Base-by-base conservation (phyloP, 768 basidiomycete genomes). In the Termitomyces sp. region DNA sequence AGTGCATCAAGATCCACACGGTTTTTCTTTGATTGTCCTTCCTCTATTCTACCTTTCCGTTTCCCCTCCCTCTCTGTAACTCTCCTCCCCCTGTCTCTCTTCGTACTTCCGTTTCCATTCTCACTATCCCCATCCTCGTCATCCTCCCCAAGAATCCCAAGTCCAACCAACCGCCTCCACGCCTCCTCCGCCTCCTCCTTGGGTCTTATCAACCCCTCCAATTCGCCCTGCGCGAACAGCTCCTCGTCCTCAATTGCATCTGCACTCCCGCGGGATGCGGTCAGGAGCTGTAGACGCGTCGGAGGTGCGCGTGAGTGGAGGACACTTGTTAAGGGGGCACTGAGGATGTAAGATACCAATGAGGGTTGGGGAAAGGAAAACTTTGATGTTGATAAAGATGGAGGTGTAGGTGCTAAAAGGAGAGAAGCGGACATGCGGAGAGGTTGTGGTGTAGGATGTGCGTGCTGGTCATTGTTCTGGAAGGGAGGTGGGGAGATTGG, bases 211-310 rank as follows among this genome's bases (percentile, higher is more conserved):
- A 89, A 53, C 19, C 73, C 77, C 53, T 90, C 89, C 27, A 89
- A 67, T 68, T 92, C 90, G 3, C 83, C 86, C 31, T 82, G 78
- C 3, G 71, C 79, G 58, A 92, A 90, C 23, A 92, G 71, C 57
- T 92, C 90, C 8, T 89, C 85, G 58, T 93, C 90, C 1, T 63
- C 59, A 19, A 92, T 82, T 21, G 77, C 70, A 23, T 73, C 73
- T 35, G 69, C 74, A 6, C 72, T 73, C 44, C 88, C 86, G 43
- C 87, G 84, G 45, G 76, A 73, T 11, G 76, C 72, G 0, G 77
- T 71, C 34, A 92, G 77, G 27, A 85, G 69, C 60, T 90, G 87
- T 9, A 92, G 77, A 34, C 90, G 87, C 2, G 86, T 84, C 2
- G 84, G 89, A 12, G 68, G 62, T 14, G 29, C 55, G 46, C 47